Percentiles rank a stretch among this genome's conserved stretches.
Conservation (phyloP, 192 early-diverging fungal species). For the Chytriomyces confervae region DNA sequence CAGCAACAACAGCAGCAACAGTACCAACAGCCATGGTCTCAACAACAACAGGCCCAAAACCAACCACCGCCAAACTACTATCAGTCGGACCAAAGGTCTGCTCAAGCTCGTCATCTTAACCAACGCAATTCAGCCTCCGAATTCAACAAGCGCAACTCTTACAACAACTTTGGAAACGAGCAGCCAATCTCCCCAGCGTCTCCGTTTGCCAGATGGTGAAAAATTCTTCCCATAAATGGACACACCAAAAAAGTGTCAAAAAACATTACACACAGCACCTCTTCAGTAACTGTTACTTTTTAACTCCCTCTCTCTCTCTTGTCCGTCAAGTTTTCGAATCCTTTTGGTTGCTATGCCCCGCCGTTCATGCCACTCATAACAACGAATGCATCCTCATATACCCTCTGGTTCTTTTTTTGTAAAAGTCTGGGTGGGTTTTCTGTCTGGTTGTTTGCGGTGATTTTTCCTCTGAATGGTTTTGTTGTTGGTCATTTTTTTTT, state of each 20-base stretch:
- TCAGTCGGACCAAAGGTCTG: not conserved
- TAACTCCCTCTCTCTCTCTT: not conserved
- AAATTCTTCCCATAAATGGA: not conserved
- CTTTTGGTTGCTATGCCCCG: not conserved
- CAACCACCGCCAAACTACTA: not conserved
- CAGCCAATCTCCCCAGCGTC: conserved; percentile 34
- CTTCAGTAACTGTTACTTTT: not conserved
- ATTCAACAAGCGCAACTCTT: conserved; percentile 22
- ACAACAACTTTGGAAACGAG: conserved; percentile 17
- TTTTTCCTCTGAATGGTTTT: not conserved
- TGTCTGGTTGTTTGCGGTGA: not conserved
- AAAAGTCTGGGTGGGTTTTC: not conserved
- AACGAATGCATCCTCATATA: not conserved
- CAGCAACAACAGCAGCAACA: not conserved
- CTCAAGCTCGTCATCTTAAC: not conserved
- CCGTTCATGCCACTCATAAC: not conserved
- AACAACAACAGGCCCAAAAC: conserved; percentile 18
- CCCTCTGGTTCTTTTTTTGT: not conserved
- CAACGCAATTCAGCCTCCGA: conserved; percentile 18
- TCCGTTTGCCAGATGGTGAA: conserved; percentile 32
- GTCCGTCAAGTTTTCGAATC: conserved; percentile 6
- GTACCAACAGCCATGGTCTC: conserved; percentile 25
- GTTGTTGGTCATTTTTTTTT: not conserved
- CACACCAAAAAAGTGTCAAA: not conserved
- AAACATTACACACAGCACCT: not conserved